Evolutionary conservation across 1,284 basidiomycete genomes (phyloP), one percentile per base, ranked within the genome.

Genomic region (Ceratobasidium sp.): DNA sequence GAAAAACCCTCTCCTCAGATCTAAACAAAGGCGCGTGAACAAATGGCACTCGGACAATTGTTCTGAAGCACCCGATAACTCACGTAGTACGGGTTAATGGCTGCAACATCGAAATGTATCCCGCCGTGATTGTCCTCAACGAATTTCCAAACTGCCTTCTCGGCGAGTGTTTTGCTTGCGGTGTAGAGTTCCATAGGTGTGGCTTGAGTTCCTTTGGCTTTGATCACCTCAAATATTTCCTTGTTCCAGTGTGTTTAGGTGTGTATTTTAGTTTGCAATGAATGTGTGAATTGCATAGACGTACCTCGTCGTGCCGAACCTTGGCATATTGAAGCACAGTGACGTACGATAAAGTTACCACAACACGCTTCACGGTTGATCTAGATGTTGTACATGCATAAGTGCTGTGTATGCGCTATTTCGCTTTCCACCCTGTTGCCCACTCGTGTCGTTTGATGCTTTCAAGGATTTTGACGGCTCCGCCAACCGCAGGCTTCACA

Each of bases 141-240:
- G 42, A 75, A 76, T 10, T 74, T 73, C 75, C 75, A 77, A 55
- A 75, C 74, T 3, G 73, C 74, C 29, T 69, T 52, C 25, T 71
- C 69, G 27, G 69, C 69, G 0, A 47, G 38, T 1, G 49, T 50
- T 38, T 71, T 71, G 69, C 20, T 27, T 7, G 69, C 69, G 5
- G 8, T 25, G 45, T 70, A 70, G 13, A 62, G 20, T 15, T 27
- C 22, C 8, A 35, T n/a, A 6, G 54, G 35, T 13, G 17, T n/a
- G 13, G 67, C 57, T 25, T 69, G 31, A 2, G 10, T 22, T 10
- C 69, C 69, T 34, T 55, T 54, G 15, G 54, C 42, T 35, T 70
- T 42, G 22, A 72, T 60, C 17, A 38, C 25, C 29, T 72, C 57
- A 27, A 70, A 32, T 6, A 43, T 32, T 10, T 40, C 32, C 4